These are phyloP conservation scores for Skeletonema tropicum DNA, from an alignment of 108 stramenopile genomes.

Conservation along the genomic window DNA sequence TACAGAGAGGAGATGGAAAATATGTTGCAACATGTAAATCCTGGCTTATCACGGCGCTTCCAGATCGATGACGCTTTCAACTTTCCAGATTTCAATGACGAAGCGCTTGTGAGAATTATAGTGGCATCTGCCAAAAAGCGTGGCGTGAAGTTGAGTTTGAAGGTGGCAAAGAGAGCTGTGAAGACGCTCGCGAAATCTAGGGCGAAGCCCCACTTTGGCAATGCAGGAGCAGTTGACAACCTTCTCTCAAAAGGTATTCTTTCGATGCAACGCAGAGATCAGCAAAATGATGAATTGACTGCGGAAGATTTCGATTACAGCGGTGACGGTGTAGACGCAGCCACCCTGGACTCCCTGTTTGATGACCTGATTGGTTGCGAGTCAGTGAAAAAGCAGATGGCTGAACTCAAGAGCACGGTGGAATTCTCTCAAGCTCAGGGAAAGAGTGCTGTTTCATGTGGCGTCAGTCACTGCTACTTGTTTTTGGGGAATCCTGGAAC, in stretches of 20 bases:
- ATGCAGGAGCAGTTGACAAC: slow-evolving; percentile 69
- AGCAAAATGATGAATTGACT: slow-evolving; percentile 18
- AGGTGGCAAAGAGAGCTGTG: slow-evolving; percentile 38
- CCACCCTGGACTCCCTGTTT: slow-evolving; percentile 12
- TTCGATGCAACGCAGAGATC: slow-evolving; percentile 23
- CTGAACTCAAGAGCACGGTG: slow-evolving; percentile 9
- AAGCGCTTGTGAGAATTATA: slow-evolving; percentile 60
- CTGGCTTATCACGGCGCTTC: slow-evolving; percentile 74
- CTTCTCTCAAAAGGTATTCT: slow-evolving; percentile 36
- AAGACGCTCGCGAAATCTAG: slow-evolving; percentile 21
- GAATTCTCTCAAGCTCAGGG: slow-evolving; percentile 17
- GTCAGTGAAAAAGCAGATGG: slow-evolving; percentile 17
- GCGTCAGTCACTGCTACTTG: slow-evolving; percentile 37
- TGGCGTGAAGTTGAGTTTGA: slow-evolving; percentile 18
- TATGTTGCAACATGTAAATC: slow-evolving; percentile 66
- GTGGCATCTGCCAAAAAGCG: slow-evolving; percentile 6
- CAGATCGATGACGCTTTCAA: slow-evolving; percentile 62
- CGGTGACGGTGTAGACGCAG: slow-evolving; percentile 18
- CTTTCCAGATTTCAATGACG: slow-evolving; percentile 78
- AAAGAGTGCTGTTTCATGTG: slow-evolving; percentile 4
- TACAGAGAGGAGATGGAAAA: slow-evolving; percentile 70
- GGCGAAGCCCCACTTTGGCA: slow-evolving; percentile 62
- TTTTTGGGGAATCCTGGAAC: slow-evolving; percentile 48
- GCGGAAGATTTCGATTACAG: slow-evolving; percentile 38
- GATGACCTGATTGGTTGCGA: slow-evolving; percentile 27